Evolutionary conservation across 2,329 filamentous ascomycete genomes (phyloP).

Genomic region (Talaromyces sp.): DNA sequence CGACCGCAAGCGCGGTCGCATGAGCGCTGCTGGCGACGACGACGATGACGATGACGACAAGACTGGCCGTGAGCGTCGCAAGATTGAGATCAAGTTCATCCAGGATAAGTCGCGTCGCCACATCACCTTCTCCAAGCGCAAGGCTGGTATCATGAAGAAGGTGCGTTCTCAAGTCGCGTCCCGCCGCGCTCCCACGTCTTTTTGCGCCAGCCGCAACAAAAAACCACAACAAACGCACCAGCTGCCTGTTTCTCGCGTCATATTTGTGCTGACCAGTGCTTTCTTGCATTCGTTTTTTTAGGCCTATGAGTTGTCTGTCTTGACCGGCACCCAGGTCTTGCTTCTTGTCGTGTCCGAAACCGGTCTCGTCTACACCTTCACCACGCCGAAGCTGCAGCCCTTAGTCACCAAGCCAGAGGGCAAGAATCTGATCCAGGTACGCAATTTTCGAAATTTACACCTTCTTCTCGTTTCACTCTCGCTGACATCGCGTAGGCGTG

Average conservation of each 20-base stretch:
- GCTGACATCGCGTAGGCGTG: constrained; percentile 62
- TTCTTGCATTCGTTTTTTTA: constrained; percentile 31
- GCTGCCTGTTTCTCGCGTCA: not conserved
- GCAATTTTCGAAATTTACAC: constrained; percentile 21
- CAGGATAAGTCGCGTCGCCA: constrained; percentile 98
- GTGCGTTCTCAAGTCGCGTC: constrained; percentile 50
- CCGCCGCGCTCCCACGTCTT: constrained; percentile 1
- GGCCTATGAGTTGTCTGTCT: constrained; percentile 95
- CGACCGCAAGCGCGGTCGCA: constrained; percentile 79
- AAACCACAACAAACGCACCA: not conserved
- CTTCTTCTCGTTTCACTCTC: not conserved
- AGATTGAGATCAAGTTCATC: constrained; percentile 99
- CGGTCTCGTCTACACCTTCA: constrained; percentile 95
- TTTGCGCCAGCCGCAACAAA: not conserved
- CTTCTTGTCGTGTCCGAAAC: constrained; percentile 96
- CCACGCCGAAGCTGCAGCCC: constrained; percentile 95
- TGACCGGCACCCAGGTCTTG: constrained; percentile 95
- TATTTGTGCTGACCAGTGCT: not conserved
- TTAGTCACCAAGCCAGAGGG: constrained; percentile 97
- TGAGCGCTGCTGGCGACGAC: constrained; percentile 73
- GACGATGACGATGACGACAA: constrained; percentile 98
- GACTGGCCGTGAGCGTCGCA: constrained; percentile 92
- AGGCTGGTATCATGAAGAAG: constrained; percentile 99
- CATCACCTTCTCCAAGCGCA: constrained; percentile 99
- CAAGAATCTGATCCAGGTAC: constrained; percentile 98